phyloP scores from a whole-genome alignment of 225 moss, liverwort and hornwort genomes.

The Physcomitrellopsis africana region DNA sequence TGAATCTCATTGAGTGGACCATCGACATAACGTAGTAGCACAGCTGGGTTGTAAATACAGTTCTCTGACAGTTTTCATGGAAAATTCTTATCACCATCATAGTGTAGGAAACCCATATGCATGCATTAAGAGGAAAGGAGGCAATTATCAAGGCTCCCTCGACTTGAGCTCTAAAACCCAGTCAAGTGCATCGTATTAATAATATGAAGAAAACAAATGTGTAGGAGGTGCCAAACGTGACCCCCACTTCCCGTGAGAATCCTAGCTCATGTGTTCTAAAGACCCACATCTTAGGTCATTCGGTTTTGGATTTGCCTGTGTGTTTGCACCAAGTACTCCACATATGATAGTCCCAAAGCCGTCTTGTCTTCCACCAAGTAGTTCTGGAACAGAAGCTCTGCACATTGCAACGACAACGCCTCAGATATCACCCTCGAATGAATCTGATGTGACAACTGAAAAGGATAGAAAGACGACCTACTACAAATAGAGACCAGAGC shows the following conservation, averaged over 20 bases:
- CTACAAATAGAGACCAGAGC: no score
- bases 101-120: no score
- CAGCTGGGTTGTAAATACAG: no score
- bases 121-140: no score
- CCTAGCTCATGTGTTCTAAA: not conserved
- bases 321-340: slow-evolving; percentile 98
- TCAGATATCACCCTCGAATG: slow-evolving; percentile 10
- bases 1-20: no score
- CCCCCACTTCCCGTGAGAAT: slow-evolving; percentile 22
- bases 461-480: not conserved
- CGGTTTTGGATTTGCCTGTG: slow-evolving; percentile 98
- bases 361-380: slow-evolving; percentile 99
- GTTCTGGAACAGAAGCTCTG: slow-evolving; percentile 88
- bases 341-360: slow-evolving; percentile 87
- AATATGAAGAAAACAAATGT: slow-evolving; percentile 40
- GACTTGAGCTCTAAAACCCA: no score
- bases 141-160: no score
- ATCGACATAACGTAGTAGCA: no score
- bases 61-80: no score
- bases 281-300: slow-evolving; percentile 58
- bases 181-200: slow-evolving; percentile 1
- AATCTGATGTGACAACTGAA: not conserved
- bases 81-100: no score
- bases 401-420: slow-evolving; percentile 29
- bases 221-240: slow-evolving; percentile 32